These are phyloP conservation scores for Dendrocalamus latiflorus DNA, from an alignment of 202 grass and related monocot genomes.

Conservation along the genomic window DNA sequence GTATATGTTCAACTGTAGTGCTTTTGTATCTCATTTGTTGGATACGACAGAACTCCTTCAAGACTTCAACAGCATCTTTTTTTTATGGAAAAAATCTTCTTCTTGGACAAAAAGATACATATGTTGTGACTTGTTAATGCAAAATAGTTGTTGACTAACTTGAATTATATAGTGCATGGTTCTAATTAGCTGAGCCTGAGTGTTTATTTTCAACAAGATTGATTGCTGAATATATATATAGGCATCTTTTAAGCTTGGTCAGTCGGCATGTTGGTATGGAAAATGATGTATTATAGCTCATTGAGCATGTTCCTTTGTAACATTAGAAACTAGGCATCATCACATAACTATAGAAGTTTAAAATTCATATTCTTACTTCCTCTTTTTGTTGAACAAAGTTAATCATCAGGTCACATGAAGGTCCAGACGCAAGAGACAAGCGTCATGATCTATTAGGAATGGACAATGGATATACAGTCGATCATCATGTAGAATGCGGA, in stretches of 20 bases:
- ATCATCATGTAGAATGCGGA: conserved; percentile 80
- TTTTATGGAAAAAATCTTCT: background rate
- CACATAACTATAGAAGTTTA: background rate
- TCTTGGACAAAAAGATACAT: background rate
- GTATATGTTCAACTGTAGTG: too few species aligned
- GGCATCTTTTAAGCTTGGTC: background rate
- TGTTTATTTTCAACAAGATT: background rate
- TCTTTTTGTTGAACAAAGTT: conserved; percentile 66
- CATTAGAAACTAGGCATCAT: background rate
- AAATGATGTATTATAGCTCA: background rate
- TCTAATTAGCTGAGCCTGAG: background rate
- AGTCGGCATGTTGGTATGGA: background rate
- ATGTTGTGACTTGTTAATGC: background rate
- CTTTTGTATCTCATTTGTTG: background rate
- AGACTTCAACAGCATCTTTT: too few species aligned
- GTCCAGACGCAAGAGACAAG: conserved; percentile 91
- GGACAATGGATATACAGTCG: conserved; percentile 87
- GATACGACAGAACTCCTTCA: background rate
- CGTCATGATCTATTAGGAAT: conserved; percentile 71
- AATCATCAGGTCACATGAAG: conserved; percentile 99
- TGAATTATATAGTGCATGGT: background rate
- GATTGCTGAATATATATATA: background rate
- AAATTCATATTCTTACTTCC: conserved; percentile 21
- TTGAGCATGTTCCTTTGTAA: background rate
- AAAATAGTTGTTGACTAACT: background rate